Evolutionary conservation across 495 filamentous ascomycete species (phyloP).

Genomic region (Hapsidospora chrysogenum): DNA sequence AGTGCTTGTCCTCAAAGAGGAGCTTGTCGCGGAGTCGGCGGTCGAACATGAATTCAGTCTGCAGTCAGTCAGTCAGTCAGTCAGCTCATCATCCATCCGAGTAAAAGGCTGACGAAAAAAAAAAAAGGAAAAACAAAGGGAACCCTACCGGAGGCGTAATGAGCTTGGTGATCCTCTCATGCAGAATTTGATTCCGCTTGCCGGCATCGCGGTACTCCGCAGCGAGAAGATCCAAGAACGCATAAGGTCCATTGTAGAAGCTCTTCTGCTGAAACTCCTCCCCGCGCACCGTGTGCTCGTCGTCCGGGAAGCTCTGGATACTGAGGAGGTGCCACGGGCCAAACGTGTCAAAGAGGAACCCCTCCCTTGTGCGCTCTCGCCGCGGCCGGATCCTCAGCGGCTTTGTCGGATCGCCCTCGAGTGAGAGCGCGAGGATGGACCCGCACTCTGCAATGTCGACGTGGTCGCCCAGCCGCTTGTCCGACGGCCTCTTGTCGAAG

Average conservation of each 20-base stretch:
- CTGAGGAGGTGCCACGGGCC: constrained; percentile 34
- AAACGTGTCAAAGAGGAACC: constrained; percentile 28
- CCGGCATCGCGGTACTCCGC: constrained; percentile 34
- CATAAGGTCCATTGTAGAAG: constrained; percentile 35
- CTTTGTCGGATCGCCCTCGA: constrained; percentile 20
- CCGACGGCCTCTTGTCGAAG: constrained; percentile 15
- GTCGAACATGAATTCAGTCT: constrained; percentile 38
- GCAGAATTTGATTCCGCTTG: constrained; percentile 28
- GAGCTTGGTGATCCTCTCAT: constrained; percentile 27
- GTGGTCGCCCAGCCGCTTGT: constrained; percentile 21
- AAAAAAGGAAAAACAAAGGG: too few species aligned
- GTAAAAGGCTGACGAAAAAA: too few species aligned
- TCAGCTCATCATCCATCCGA: background rate
- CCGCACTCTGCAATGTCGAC: constrained; percentile 31
- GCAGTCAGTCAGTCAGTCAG: background rate
- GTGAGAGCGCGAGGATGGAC: constrained; percentile 29
- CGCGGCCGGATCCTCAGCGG: constrained; percentile 18
- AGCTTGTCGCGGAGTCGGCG: constrained; percentile 28
- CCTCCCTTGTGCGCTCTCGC: constrained; percentile 15
- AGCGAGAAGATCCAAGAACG: constrained; percentile 30
- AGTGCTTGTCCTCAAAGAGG: constrained; percentile 37
- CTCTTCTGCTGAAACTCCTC: constrained; percentile 23
- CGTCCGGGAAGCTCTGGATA: constrained; percentile 35
- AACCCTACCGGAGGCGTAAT: constrained; percentile 26
- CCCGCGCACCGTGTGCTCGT: constrained; percentile 26